Base-by-base conservation (phyloP, 768 basidiomycete genomes). In the Pleurotus citrinopileatus region DNA sequence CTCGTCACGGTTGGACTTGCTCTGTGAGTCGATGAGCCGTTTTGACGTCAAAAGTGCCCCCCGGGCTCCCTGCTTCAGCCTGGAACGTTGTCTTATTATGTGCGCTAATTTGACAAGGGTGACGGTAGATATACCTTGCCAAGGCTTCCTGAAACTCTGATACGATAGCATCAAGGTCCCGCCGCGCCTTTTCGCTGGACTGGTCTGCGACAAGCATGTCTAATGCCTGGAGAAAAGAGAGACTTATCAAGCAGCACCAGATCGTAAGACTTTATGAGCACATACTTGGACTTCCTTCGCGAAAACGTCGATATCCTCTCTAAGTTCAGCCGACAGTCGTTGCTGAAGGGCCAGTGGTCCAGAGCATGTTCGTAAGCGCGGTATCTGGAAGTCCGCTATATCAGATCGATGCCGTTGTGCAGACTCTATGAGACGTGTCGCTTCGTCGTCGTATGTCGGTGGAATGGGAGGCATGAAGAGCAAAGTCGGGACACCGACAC, bases 151-250 rank as follows among this genome's bases (percentile, higher is more conserved):
- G 66, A 42, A 83, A 77, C 46, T 72, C 75, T 1, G 79, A 76
- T 8, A 85, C 84, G 40, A 77, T 69, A 54, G 60, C 66, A 53
- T 71, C 74, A 63, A 84, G 68, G 56, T 77, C 81, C 56, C 63
- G 65, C 58, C 78, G 72, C 42, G 70, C 79, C 59, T 70, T 79
- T 63, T 78, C 78, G 48, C 79, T 81, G 47, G 74, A 76, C 63
- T 89, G 84, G 65, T 95, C 91, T 48, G 85, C 91, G 25, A 89
- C 80, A 34, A 83, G 70, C 20, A 88, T 67, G 43, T 86, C 87
- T 56, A 95, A 67, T 37, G 76, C 74, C 90, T 92, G 61, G 43
- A 53, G 46, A 52, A 42, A 58, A 44, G 42, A 32, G 38, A 13
- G 27, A 17, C n/a, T 26, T 27, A 25, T 52, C 51, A 62, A n/a